These are phyloP conservation scores for Wickerhamomyces strasburgensis DNA, from an alignment of 805 yeast species.

Conservation along the genomic window DNA sequence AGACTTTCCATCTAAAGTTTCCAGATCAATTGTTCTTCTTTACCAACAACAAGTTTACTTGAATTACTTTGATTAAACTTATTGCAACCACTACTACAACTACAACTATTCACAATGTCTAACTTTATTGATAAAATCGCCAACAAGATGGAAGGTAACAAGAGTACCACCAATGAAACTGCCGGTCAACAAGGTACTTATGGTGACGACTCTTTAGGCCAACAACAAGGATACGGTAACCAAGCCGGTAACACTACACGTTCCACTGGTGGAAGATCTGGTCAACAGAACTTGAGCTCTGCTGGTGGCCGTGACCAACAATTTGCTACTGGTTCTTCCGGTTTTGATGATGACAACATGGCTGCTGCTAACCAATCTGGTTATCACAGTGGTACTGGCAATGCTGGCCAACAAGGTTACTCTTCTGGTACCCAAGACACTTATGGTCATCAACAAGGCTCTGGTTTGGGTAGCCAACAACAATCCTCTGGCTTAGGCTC, in stretches of 20 bases:
- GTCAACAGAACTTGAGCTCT: constrained; percentile 15
- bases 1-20: constrained; percentile 1
- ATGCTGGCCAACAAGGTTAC: neutral
- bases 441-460: neutral
- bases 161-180: too few species aligned
- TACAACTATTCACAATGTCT: constrained; percentile 16
- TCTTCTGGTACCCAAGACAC: neutral
- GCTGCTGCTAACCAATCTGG: neutral
- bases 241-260: constrained; percentile 1
- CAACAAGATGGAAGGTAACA: constrained; percentile 20
- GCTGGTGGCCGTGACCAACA: constrained; percentile 18
- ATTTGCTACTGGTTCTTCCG: constrained; percentile 16
- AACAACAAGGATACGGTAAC: constrained; percentile 1
- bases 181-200: neutral
- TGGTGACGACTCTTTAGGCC: neutral
- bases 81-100: too few species aligned
- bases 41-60: neutral
- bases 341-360: constrained; percentile 6
- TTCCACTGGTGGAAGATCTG: constrained; percentile 10
- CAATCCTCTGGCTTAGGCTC: constrained; percentile 2
- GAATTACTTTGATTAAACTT: too few species aligned
- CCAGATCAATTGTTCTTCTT: neutral
- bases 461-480: too few species aligned
- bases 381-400: neutral
- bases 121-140: constrained; percentile 26